Conservation (phyloP, 345 rosid genomes). For the Bretschneidera sinensis region DNA sequence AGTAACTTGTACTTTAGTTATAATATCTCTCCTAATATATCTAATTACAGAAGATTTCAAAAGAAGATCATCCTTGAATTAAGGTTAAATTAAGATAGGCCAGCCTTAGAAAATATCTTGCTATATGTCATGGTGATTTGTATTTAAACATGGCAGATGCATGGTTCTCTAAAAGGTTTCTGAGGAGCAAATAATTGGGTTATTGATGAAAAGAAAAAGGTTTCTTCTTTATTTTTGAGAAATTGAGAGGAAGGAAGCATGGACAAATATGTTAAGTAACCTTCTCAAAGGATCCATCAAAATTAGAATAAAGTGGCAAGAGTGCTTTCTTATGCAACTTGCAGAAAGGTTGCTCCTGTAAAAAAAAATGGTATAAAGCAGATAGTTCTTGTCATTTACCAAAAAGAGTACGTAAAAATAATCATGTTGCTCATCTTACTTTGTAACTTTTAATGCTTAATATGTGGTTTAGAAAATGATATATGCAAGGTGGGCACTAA, state of each 20-base stretch:
- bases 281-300: conserved; percentile 11
- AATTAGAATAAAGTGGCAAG: conserved; percentile 22
- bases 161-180: neutral
- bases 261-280: conserved; percentile 10
- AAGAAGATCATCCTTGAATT: too few relatives aligned
- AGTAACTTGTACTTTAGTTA: too few relatives aligned
- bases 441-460: conserved; percentile 10
- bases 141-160: neutral
- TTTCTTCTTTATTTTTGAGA: neutral
- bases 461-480: conserved; percentile 7
- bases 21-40: too few relatives aligned
- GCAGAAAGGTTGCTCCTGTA: conserved; percentile 20
- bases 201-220: neutral
- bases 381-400: conserved; percentile 21
- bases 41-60: too few relatives aligned
- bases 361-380: conserved; percentile 8
- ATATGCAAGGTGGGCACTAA: conserved; percentile 11
- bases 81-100: too few relatives aligned
- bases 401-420: conserved; percentile 7
- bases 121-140: neutral
- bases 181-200: neutral
- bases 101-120: neutral
- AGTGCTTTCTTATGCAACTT: conserved; percentile 27
- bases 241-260: neutral
- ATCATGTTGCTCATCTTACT: conserved; percentile 1